Base-by-base conservation (phyloP, 192 early-diverging fungal genomes). In the Chytriomyces confervae region DNA sequence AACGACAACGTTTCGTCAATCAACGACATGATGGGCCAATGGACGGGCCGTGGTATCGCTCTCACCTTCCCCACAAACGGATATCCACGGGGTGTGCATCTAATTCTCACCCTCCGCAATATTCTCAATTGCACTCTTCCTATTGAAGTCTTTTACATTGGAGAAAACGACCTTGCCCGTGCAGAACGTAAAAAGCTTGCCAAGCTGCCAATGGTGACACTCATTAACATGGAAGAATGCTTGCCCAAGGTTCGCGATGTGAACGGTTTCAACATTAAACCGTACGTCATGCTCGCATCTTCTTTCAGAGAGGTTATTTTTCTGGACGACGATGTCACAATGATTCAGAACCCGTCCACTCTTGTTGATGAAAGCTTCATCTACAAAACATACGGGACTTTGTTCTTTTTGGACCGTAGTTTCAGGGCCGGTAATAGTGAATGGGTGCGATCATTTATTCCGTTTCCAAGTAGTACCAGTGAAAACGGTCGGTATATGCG, bases 341-440 rank as follows among this genome's bases (percentile, higher is more conserved):
- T 91, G 47, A 70, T 92, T 49, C 83, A 88, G 62, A 81, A 82
- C 75, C 91, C 91, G 0, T 84, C 78, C 43, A 70, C 69, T 2
- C 50, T 92, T 11, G 87, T 91, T 73, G 24, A 27, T 6, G 53
- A 67, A 7, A 63, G 45, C 62, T 78, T 86, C 48, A 76, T 77
- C 24, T 87, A 82, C 7, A 90, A 91, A 62, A 50, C 64, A 7
- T 66, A 76, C 48, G 82, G 82, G 5, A 89, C 88, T 0, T 84
- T 92, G 9, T 91, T 90, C 75, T 92, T 88, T 67, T 84, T 83
- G 36, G 91, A 92, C 69, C 85, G 91, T 18, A 89, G n/a, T 87
- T 86, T 72, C 66, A 76, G 74, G 29, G 87, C 9, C 76, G 83
- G 50, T 66, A 75, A 78, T 60, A 61, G 7, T 57, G 53, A 84